Evolutionary conservation across 148 eudicot species (phyloP).

Genomic region (Cornus controversa): DNA sequence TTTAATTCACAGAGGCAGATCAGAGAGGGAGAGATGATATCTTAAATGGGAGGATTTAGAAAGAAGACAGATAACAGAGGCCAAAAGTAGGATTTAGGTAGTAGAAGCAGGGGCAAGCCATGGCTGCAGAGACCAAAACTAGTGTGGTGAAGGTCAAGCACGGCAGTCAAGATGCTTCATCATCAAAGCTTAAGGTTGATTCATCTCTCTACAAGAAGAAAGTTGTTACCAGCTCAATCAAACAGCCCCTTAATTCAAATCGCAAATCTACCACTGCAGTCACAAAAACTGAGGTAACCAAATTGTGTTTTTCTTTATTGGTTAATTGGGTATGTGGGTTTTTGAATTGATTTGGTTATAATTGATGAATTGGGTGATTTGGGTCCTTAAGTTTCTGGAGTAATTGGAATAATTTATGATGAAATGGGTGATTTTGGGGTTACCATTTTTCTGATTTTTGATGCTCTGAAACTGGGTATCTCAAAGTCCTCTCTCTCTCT

Average conservation of each 20-base stretch:
- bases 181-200: conserved; percentile 28
- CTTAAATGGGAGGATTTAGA: no score
- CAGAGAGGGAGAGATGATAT: no score
- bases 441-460: background rate
- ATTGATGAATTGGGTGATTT: conserved; percentile 4
- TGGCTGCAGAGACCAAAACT: conserved; percentile 28
- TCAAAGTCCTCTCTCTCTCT: background rate
- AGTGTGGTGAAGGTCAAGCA: conserved; percentile 26
- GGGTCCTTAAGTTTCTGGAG: background rate
- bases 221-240: conserved; percentile 30
- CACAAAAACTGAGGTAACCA: conserved; percentile 55
- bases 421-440: background rate
- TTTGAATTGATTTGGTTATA: conserved; percentile 3
- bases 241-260: conserved; percentile 36
- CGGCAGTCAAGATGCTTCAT: conserved; percentile 23
- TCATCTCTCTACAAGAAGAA: conserved; percentile 37
- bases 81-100: no score
- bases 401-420: background rate
- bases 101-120: no score
- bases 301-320: background rate
- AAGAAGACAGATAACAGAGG: no score
- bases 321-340: background rate
- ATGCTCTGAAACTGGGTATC: background rate
- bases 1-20: no score
- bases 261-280: conserved; percentile 28